Percentiles rank a stretch among this genome's conserved stretches.
These are phyloP conservation scores for Umbelopsis isabellina DNA, from an alignment of 192 early-diverging fungal species.

Conservation along the genomic window DNA sequence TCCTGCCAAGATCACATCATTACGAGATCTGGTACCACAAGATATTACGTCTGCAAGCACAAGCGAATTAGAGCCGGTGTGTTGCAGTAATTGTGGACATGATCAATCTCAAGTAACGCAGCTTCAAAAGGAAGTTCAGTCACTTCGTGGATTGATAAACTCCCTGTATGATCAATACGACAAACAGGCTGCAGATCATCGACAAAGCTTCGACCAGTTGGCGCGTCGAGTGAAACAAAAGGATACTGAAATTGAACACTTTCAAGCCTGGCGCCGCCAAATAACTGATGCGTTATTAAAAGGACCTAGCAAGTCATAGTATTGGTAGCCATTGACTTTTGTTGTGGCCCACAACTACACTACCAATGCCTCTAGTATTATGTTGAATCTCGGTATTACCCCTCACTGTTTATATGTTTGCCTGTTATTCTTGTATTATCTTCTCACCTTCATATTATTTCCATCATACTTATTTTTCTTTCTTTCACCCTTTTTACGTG, in stretches of 20 bases:
- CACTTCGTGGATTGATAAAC: slow-evolving; percentile 3
- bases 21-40: background rate
- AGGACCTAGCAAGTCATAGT: background rate
- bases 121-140: slow-evolving; percentile 2
- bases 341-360: background rate
- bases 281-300: slow-evolving; percentile 2
- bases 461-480: background rate
- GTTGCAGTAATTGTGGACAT: background rate
- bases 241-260: slow-evolving; percentile 6
- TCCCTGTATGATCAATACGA: slow-evolving; percentile 4
- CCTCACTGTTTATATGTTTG: slow-evolving; percentile 11
- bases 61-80: background rate
- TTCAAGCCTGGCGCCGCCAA: slow-evolving; percentile 10
- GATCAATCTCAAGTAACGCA: slow-evolving; percentile 4
- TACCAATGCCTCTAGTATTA: background rate
- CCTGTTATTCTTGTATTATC: background rate
- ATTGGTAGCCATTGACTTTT: background rate
- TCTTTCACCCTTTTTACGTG: background rate
- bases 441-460: background rate
- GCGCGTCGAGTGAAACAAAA: background rate
- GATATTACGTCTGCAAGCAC: background rate
- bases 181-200: background rate
- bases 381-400: background rate
- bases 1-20: background rate
- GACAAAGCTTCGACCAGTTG: slow-evolving; percentile 7